phyloP scores from a whole-genome alignment of 1,284 basidiomycete genomes.

The Ganoderma meredithae region DNA sequence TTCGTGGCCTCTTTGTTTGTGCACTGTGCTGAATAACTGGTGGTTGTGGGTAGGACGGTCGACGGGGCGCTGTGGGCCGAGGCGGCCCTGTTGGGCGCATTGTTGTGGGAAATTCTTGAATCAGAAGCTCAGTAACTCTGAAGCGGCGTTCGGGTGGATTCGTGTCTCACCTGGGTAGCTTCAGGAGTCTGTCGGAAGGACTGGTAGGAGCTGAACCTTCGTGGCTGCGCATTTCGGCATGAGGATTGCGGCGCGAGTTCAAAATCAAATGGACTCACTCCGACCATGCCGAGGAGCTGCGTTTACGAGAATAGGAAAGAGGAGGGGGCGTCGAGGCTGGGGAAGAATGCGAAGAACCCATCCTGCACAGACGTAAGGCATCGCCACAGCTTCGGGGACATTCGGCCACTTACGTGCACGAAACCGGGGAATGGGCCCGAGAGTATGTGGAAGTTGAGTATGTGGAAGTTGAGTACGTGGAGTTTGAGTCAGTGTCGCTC shows the following conservation, averaged over 20 bases:
- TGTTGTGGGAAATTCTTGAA: slow-evolving; percentile 20
- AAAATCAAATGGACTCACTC: slow-evolving; percentile 26
- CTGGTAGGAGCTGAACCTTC: slow-evolving; percentile 16
- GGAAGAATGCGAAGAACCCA: slow-evolving; percentile 12
- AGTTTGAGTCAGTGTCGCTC: slow-evolving; percentile 15
- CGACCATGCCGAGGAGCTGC: slow-evolving; percentile 31
- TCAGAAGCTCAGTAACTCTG: slow-evolving; percentile 12
- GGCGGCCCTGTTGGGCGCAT: slow-evolving; percentile 11
- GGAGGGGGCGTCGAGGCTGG: slow-evolving; percentile 22
- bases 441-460: slow-evolving; percentile 19
- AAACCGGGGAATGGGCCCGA: slow-evolving; percentile 13
- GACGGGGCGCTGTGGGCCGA: slow-evolving; percentile 17
- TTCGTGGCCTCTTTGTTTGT: slow-evolving; percentile 15
- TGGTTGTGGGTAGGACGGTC: background rate
- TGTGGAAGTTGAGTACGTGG: slow-evolving; percentile 15
- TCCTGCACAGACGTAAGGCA: slow-evolving; percentile 13
- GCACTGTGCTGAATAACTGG: background rate
- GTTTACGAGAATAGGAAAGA: slow-evolving; percentile 24
- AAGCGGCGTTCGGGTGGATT: background rate
- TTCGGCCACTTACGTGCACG: slow-evolving; percentile 16
- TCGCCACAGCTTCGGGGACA: background rate
- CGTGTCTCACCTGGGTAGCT: slow-evolving; percentile 28
- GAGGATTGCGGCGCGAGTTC: slow-evolving; percentile 17
- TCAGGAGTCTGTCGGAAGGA: slow-evolving; percentile 34
- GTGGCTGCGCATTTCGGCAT: slow-evolving; percentile 2